Evolutionary conservation across 192 early-diverging fungal genomes (phyloP).

Genomic region (Diversispora epigaea): DNA sequence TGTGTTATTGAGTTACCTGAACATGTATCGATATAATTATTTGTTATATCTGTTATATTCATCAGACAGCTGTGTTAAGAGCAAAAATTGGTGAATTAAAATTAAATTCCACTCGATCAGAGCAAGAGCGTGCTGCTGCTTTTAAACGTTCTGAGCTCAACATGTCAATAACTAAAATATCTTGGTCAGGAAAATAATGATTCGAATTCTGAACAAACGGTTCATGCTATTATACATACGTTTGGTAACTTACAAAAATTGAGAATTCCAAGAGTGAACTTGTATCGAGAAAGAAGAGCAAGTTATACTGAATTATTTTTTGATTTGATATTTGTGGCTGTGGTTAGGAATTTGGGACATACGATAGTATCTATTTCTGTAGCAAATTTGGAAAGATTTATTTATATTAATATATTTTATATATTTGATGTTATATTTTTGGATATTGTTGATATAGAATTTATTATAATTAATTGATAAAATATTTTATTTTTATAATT

Average conservation of each 20-base stretch:
- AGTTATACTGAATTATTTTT: constrained; percentile 36
- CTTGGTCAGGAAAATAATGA: constrained; percentile 1
- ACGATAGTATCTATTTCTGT: not conserved
- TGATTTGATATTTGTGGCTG: constrained; percentile 36
- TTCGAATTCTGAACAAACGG: constrained; percentile 19
- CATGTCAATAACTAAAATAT: constrained; percentile 15
- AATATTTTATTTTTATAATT: not conserved
- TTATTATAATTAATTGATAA: not conserved
- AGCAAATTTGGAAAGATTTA: constrained; percentile 7
- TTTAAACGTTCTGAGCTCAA: constrained; percentile 21
- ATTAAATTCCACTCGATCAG: not conserved
- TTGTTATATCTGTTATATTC: not conserved
- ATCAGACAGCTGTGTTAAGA: constrained; percentile 18
- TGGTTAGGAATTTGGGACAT: constrained; percentile 22
- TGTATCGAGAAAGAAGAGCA: constrained; percentile 32
- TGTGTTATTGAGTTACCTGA: constrained; percentile 25
- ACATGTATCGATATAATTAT: not conserved
- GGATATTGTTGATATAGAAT: not conserved
- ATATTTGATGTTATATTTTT: too few species aligned
- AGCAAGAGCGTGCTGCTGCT: constrained; percentile 18
- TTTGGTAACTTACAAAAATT: constrained; percentile 27
- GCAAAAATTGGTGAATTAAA: constrained; percentile 25
- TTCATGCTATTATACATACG: constrained; percentile 35
- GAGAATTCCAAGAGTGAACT: constrained; percentile 31
- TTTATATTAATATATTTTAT: not conserved